Conservation (phyloP, 257 asterid genomes). For the Schizonepeta tenuifolia region DNA sequence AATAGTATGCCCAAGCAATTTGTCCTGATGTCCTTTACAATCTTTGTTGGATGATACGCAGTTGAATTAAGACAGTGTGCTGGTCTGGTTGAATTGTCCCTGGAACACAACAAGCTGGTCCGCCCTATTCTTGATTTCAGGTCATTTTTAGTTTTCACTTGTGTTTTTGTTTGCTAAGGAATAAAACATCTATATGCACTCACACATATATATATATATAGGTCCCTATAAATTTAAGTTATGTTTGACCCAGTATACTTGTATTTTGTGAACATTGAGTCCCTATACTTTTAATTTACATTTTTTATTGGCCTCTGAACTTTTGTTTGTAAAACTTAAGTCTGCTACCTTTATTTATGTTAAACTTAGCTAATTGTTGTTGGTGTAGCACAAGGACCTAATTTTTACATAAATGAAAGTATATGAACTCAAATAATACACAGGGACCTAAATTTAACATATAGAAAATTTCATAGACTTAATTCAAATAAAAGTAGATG, state of each 20-base stretch:
- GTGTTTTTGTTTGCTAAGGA: slow-evolving; percentile 19
- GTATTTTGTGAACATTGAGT: background rate
- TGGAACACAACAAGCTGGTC: slow-evolving; percentile 99
- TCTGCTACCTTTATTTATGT: background rate
- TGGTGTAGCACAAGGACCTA: background rate
- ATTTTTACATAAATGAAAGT: background rate
- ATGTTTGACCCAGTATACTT: background rate
- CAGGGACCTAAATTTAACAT: background rate
- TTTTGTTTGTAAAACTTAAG: background rate
- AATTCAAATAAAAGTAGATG: background rate
- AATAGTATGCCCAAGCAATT: slow-evolving; percentile 8
- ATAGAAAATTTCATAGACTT: background rate
- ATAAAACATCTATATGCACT: background rate
- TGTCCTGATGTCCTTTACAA: slow-evolving; percentile 35
- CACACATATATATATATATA: background rate
- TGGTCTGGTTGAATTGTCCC: slow-evolving; percentile 87
- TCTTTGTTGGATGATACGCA: slow-evolving; percentile 47
- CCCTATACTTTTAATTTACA: background rate
- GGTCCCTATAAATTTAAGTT: background rate
- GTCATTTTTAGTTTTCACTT: slow-evolving; percentile 52
- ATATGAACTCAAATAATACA: background rate
- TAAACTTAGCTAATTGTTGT: background rate
- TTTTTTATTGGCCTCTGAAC: background rate
- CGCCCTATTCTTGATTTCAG: slow-evolving; percentile 99
- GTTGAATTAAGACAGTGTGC: slow-evolving; percentile 88